phyloP scores from a whole-genome alignment of 1,284 basidiomycete genomes.

The Irpex rosettiformis region DNA sequence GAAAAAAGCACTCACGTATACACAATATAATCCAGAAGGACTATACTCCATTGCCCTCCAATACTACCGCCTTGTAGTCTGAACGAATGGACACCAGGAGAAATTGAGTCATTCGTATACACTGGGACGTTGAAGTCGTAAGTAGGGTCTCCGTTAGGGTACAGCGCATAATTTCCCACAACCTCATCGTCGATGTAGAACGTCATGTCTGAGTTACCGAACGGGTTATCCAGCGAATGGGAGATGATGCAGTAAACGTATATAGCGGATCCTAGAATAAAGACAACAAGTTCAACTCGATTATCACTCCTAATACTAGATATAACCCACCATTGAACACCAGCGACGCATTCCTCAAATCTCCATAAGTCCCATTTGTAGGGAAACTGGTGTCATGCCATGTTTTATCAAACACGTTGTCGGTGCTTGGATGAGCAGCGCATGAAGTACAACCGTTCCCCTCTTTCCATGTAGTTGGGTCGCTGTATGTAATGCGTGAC shows the following conservation, averaged over 20 bases:
- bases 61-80: slow-evolving; percentile 16
- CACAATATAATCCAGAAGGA: slow-evolving; percentile 22
- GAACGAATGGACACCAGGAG: slow-evolving; percentile 19
- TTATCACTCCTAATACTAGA: background rate
- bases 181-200: slow-evolving; percentile 35
- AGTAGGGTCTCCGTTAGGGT: slow-evolving; percentile 17
- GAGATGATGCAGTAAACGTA: slow-evolving; percentile 31
- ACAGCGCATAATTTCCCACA: slow-evolving; percentile 24
- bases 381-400: slow-evolving; percentile 24
- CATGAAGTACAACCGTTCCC: slow-evolving; percentile 23
- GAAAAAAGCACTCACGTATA: slow-evolving; percentile 21
- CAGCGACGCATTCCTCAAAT: background rate
- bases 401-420: slow-evolving; percentile 15
- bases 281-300: background rate
- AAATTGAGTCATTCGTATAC: slow-evolving; percentile 22
- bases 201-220: slow-evolving; percentile 29
- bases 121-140: slow-evolving; percentile 32
- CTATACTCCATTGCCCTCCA: slow-evolving; percentile 15
- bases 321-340: slow-evolving; percentile 24
- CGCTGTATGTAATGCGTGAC: slow-evolving; percentile 32
- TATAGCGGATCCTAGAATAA: slow-evolving; percentile 26
- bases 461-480: slow-evolving; percentile 28
- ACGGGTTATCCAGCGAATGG: slow-evolving; percentile 16
- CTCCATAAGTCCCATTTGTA: background rate
- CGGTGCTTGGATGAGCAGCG: slow-evolving; percentile 22